phyloP scores from a whole-genome alignment of 192 early-diverging fungal genomes.

The Borealophlyctis nickersoniae region DNA sequence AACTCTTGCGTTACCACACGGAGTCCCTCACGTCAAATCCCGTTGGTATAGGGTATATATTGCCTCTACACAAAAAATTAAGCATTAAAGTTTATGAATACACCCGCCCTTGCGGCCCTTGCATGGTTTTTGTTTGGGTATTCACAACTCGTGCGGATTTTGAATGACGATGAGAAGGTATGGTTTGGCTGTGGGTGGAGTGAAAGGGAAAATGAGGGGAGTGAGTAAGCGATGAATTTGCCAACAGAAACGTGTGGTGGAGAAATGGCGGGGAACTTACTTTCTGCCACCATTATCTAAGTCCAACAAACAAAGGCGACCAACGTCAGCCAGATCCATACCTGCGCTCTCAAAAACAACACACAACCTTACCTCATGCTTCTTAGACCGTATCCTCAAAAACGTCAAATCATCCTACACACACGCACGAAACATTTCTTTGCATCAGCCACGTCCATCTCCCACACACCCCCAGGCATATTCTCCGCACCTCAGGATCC shows the following conservation, averaged over 20 bases:
- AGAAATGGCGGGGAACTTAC: slow-evolving; percentile 17
- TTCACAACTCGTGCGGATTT: slow-evolving; percentile 35
- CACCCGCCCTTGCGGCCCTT: no score
- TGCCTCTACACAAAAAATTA: neutral
- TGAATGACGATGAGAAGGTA: slow-evolving; percentile 42
- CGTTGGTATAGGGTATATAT: neutral
- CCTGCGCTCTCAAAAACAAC: neutral
- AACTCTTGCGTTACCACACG: neutral
- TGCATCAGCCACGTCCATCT: neutral
- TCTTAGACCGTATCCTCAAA: slow-evolving; percentile 34
- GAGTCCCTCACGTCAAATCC: neutral
- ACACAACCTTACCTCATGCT: slow-evolving; percentile 38
- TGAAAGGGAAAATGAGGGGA: slow-evolving; percentile 5
- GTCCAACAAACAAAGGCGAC: neutral
- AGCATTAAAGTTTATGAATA: neutral
- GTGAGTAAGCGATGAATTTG: neutral
- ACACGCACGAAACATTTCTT: slow-evolving; percentile 1
- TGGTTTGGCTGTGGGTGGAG: slow-evolving; percentile 25
- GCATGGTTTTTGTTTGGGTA: no score
- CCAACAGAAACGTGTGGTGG: neutral
- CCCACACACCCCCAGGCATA: neutral
- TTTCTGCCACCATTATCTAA: slow-evolving; percentile 45
- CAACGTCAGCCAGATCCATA: neutral
- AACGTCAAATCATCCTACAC: slow-evolving; percentile 39
- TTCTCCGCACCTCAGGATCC: slow-evolving; percentile 41